Conservation (phyloP, 2,329 filamentous ascomycete species). For the Aspergillus pseudotamarii region DNA sequence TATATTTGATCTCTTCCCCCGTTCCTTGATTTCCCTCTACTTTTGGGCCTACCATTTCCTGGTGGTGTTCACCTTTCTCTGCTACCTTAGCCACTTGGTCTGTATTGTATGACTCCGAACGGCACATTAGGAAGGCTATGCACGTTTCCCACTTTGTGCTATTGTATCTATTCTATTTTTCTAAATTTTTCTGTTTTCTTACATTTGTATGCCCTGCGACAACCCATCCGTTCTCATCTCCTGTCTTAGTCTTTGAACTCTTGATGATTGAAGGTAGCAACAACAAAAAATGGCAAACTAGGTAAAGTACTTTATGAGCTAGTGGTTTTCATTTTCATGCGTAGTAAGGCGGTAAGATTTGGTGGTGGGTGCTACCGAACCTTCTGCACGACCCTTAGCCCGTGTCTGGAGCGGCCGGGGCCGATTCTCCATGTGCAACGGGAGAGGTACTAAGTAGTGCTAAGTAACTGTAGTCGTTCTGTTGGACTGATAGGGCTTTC, state of each 20-base stretch:
- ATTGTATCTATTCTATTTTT: constrained; percentile 11
- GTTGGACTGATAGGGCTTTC: neutral
- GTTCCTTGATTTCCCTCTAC: constrained; percentile 5
- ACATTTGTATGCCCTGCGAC: constrained; percentile 10
- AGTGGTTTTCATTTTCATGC: neutral
- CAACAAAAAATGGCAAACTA: constrained; percentile 6
- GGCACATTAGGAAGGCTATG: constrained; percentile 16
- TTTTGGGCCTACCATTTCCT: constrained; percentile 11
- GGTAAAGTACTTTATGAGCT: neutral
- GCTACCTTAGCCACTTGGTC: constrained; percentile 22
- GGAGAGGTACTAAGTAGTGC: too few species aligned
- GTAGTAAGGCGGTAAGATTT: neutral
- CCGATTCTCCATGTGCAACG: too few species aligned
- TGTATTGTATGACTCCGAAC: constrained; percentile 26
- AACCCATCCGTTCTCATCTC: constrained; percentile 12
- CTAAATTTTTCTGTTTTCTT: neutral
- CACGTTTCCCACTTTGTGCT: constrained; percentile 8
- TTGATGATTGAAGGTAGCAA: constrained; percentile 3
- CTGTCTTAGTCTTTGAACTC: constrained; percentile 1
- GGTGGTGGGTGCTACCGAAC: neutral
- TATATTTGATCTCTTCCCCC: constrained; percentile 8
- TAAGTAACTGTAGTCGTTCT: neutral
- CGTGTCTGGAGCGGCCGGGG: neutral
- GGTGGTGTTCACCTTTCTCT: constrained; percentile 16
- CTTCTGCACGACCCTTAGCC: neutral